phyloP scores from a whole-genome alignment of 176 grass and related monocot species.

The Avena atlantica region DNA sequence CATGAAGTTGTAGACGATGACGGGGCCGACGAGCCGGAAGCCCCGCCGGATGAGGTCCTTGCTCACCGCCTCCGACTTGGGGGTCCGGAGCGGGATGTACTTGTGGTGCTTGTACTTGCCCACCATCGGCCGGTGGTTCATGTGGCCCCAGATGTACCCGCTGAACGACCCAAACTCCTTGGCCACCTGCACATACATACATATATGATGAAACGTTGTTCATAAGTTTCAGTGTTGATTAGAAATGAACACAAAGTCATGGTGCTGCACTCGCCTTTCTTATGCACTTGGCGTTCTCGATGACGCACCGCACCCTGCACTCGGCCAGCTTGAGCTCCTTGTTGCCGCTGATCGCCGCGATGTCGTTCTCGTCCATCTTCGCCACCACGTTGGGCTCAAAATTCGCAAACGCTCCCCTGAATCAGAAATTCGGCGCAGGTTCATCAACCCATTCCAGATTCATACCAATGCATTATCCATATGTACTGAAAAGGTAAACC shows the following conservation, averaged over 20 bases:
- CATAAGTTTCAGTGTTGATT: not conserved
- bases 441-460: not conserved
- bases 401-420: constrained; percentile 70
- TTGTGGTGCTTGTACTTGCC: constrained; percentile 76
- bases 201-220: no score
- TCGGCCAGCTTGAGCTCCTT: constrained; percentile 85
- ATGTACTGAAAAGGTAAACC: not conserved
- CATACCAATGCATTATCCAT: not conserved
- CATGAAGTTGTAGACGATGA: constrained; percentile 99
- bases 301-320: constrained; percentile 77
- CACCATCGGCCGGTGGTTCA: constrained; percentile 81
- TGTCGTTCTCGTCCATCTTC: constrained; percentile 71
- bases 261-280: constrained; percentile 58
- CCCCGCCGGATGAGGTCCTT: constrained; percentile 87
- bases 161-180: constrained; percentile 95
- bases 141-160: constrained; percentile 89
- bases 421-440: not conserved
- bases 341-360: constrained; percentile 60
- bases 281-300: constrained; percentile 94
- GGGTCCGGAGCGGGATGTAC: constrained; percentile 82
- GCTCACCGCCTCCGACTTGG: constrained; percentile 89
- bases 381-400: constrained; percentile 71
- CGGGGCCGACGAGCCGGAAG: constrained; percentile 84
- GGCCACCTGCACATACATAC: constrained; percentile 42
- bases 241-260: not conserved